phyloP scores from a whole-genome alignment of 208 protist species.

The Acanthamoeba royreba region DNA sequence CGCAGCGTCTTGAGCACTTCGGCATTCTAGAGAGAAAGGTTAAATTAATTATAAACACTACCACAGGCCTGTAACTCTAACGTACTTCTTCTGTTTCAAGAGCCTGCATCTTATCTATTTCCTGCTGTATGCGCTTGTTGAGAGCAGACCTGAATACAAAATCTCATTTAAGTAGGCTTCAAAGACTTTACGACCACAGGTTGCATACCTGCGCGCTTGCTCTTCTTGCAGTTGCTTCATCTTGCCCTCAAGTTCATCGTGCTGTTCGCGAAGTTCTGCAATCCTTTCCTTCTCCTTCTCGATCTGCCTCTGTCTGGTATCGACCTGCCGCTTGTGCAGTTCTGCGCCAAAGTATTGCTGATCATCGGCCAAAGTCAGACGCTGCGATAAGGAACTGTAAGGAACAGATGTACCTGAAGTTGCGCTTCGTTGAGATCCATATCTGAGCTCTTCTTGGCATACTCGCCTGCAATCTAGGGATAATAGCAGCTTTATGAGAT shows the following conservation, averaged over 20 bases:
- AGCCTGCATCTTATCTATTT: slow-evolving; percentile 70
- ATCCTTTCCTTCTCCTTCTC: background rate
- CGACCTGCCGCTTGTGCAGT: slow-evolving; percentile 37
- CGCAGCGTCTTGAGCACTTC: slow-evolving; percentile 59
- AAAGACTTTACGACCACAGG: background rate
- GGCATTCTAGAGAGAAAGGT: slow-evolving; percentile 54
- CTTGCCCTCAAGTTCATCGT: slow-evolving; percentile 42
- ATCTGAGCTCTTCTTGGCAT: slow-evolving; percentile 12
- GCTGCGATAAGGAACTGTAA: background rate
- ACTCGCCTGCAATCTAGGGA: background rate
- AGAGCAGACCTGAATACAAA: slow-evolving; percentile 14
- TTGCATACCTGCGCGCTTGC: slow-evolving; percentile 1
- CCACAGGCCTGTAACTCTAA: background rate
- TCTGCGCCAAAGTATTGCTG: slow-evolving; percentile 48
- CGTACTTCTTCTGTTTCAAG: slow-evolving; percentile 69
- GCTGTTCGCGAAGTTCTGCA: background rate
- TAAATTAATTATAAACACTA: background rate
- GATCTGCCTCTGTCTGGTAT: slow-evolving; percentile 34
- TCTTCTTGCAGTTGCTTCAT: slow-evolving; percentile 30
- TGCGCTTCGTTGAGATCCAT: slow-evolving; percentile 28
- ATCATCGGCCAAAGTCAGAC: background rate
- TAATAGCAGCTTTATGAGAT: background rate
- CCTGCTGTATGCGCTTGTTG: slow-evolving; percentile 62
- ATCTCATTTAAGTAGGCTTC: too few species aligned
- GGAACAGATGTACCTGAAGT: background rate